Conservation (phyloP, 495 filamentous ascomycete species). For the Penicillium steckii region DNA sequence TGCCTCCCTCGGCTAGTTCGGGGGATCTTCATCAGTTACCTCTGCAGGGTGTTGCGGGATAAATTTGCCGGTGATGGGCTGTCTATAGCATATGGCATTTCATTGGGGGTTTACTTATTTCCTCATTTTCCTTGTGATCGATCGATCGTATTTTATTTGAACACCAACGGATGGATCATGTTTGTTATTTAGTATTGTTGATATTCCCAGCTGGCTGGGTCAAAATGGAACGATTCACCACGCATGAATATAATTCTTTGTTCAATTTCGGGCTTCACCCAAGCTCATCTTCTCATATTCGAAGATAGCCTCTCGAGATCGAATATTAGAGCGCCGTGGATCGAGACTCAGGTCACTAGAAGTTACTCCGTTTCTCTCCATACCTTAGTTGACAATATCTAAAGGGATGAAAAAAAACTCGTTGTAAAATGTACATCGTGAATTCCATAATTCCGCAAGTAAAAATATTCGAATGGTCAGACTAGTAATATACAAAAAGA, state of each 20-base stretch:
- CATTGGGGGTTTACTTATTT: not conserved
- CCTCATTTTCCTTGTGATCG: not conserved
- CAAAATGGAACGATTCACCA: not conserved
- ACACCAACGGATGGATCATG: not conserved
- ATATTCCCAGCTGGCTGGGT: not conserved
- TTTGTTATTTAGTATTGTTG: not conserved
- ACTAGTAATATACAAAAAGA: no score
- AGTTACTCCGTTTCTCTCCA: no score
- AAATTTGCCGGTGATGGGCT: not conserved
- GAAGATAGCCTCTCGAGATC: no score
- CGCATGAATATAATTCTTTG: not conserved
- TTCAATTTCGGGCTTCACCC: no score
- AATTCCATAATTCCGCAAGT: no score
- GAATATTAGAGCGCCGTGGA: no score
- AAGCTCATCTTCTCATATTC: no score
- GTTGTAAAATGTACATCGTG: no score
- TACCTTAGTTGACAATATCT: no score
- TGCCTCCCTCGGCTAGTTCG: slow-evolving; percentile 12
- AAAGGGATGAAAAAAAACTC: no score
- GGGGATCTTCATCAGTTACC: slow-evolving; percentile 20
- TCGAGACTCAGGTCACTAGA: no score
- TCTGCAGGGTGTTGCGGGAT: slow-evolving; percentile 21
- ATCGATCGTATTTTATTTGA: not conserved
- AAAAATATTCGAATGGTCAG: no score
- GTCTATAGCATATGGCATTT: not conserved